Evolutionary conservation across 257 asterid genomes (phyloP), one percentile per base, ranked within the genome.

Genomic region (Verbascum thapsus): DNA sequence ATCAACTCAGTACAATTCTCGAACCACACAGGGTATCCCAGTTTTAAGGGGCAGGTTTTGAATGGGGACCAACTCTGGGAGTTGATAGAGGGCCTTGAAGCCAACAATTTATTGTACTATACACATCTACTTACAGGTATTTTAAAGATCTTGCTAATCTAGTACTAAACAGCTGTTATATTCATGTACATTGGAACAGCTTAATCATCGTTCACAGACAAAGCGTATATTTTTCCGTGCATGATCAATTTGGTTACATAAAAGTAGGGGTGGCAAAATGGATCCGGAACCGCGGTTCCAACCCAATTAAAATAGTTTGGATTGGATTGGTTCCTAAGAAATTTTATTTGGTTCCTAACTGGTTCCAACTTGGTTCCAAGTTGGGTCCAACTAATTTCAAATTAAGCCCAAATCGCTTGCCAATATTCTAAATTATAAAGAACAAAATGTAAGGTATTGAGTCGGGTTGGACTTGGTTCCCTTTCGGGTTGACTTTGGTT

Each of bases 1-100:
- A 85, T 94, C 70, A 90, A 94, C 73, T 94, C 99, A 19, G 99
- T 94, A 12, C 98, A 94, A 76, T 94, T 94, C 84, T 94, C 99
- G 23, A 94, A 94, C 80, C 97, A 94, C 82, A 94, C 99, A 82
- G 99, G 99, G 20, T 94, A 94, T 75, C 99, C 99, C 12, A 82
- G 88, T 70, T 94, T 84, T 66, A 94, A 90, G 82, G 99, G 99
- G 3, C 96, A 94, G 82, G 92, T 94, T 76, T 83, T 94, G 86
- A 84, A 94, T 60, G 99, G 99, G 9, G 88, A 84, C 53, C 94
- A 94, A 61, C 84, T 94, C n/a, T 94, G 99, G 97, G 97, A 90
- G 15, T 75, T 94, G 76, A 70, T 90, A 45, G 89, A 80, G 73
- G 99, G 99, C 71, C 98, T 94, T 65, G 89, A 78, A 79, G 96